These are phyloP conservation scores for Komagataella pseudopastoris DNA, from an alignment of 805 yeast species.

Conservation along the genomic window DNA sequence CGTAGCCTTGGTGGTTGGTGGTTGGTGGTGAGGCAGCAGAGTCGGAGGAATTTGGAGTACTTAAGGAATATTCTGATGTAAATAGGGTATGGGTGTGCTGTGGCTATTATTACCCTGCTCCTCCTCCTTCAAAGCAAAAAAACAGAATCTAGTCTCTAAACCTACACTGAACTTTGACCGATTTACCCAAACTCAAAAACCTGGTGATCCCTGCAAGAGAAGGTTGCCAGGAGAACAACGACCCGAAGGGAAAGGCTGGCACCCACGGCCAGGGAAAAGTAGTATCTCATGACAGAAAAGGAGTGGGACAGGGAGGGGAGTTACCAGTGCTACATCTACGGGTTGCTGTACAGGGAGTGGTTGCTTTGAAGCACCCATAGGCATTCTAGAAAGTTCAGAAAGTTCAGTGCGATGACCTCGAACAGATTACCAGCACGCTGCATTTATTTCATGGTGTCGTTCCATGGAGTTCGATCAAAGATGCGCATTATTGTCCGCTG, in stretches of 20 bases:
- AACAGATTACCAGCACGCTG: neutral
- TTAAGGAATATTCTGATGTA: neutral
- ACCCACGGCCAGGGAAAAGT: too few relatives aligned
- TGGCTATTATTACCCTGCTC: neutral
- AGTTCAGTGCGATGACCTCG: neutral
- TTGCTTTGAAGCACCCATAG: neutral
- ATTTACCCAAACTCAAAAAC: neutral
- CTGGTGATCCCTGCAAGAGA: neutral
- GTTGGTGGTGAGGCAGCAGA: neutral
- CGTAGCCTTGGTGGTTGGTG: neutral
- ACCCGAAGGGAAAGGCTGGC: neutral
- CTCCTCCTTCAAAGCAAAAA: neutral
- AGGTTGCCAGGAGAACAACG: neutral
- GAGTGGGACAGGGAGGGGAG: neutral
- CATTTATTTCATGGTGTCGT: too few relatives aligned
- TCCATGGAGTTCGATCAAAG: too few relatives aligned
- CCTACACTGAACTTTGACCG: neutral
- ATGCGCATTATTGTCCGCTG: too few relatives aligned
- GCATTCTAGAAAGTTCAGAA: too few relatives aligned
- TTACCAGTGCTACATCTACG: neutral
- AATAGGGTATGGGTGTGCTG: neutral
- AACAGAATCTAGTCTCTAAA: neutral
- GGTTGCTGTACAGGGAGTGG: neutral
- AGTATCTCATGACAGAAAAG: neutral
- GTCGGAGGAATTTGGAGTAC: neutral